Base-by-base conservation (phyloP, 2,329 filamentous ascomycete genomes). In the Calonectria leucothoes region DNA sequence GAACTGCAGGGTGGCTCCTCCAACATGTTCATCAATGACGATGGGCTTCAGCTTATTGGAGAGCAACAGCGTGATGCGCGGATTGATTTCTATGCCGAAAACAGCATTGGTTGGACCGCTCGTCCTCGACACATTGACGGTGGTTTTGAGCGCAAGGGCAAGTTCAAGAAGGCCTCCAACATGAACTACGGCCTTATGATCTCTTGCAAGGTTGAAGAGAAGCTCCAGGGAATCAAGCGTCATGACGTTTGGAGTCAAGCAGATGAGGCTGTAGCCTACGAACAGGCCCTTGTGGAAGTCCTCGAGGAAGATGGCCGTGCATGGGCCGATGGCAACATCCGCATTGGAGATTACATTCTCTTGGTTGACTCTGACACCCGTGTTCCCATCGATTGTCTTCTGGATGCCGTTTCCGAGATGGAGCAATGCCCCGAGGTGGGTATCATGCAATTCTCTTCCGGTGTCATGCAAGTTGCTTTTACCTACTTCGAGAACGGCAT, bases 281-380 rank as follows among this genome's bases (percentile, higher is more conserved):
- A 93, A 82, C 84, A 88, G 79, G 88, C 91, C 73, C 88, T 96
- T 51, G 89, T 91, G 77, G 89, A 93, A 72, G 90, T 93, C 23
- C 88, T 96, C 45, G 89, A 92, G 59, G 91, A 92, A 63, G 88
- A 94, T 70, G 91, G 92, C 23, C 91, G 93, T 33, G 93, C 93
- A 33, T 94, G 93, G 93, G 94, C 94, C 23, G 94, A 95, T 81
- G 95, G 95, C 74, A 95, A 97, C 83, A 93, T 98, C 78, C 94
- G 95, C 66, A 88, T 97, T 27, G 95, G 95, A 70, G 95, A 97
- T 84, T 96, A 95, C 83, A 94, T 96, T 73, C 81, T 85, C 15
- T 80, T 96, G 73, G 94, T 95, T 81, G 93, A 95, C 85, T 95
- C 93, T 2, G 94, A 95, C 83, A 95, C 94, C 35, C 93, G 93